Percentiles rank a stretch among this genome's conserved stretches.
phyloP scores from a whole-genome alignment of 2,329 filamentous ascomycete species.

The Pseudogymnoascus sp. region DNA sequence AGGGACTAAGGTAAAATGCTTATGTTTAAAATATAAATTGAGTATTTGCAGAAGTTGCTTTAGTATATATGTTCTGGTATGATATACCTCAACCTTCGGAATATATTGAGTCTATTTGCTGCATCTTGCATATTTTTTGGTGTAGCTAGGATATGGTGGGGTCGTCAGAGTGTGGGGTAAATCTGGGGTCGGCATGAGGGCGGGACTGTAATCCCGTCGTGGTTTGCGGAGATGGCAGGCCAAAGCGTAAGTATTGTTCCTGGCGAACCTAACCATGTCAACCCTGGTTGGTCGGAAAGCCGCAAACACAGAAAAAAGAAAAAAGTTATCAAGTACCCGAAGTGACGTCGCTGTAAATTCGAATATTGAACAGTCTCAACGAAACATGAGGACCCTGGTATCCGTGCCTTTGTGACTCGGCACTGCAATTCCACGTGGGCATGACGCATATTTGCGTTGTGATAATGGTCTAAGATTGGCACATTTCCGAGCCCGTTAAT shows the following conservation, averaged over 20 bases:
- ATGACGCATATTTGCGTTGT: background rate
- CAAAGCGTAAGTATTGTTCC: background rate
- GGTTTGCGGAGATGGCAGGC: background rate
- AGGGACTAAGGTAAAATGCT: background rate
- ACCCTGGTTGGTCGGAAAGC: background rate
- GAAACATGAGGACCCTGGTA: background rate
- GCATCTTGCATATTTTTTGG: background rate
- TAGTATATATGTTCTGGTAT: background rate
- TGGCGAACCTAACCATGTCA: background rate
- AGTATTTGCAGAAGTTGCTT: background rate
- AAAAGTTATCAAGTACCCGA: background rate
- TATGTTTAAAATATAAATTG: background rate
- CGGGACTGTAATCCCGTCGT: background rate
- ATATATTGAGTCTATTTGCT: background rate
- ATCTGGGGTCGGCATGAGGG: background rate
- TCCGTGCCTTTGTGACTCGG: background rate
- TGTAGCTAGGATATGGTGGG: background rate
- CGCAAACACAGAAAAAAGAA: background rate
- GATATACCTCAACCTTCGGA: background rate
- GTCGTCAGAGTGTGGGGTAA: background rate
- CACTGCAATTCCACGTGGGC: background rate
- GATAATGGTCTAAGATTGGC: background rate
- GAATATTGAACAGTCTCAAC: background rate
- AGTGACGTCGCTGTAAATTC: background rate
- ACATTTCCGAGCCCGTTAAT: background rate